A percentile compares a stretch with the other conserved stretches of the same genome.
Conservation (phyloP, 768 basidiomycete species). For the Boletus rubroflammeus region DNA sequence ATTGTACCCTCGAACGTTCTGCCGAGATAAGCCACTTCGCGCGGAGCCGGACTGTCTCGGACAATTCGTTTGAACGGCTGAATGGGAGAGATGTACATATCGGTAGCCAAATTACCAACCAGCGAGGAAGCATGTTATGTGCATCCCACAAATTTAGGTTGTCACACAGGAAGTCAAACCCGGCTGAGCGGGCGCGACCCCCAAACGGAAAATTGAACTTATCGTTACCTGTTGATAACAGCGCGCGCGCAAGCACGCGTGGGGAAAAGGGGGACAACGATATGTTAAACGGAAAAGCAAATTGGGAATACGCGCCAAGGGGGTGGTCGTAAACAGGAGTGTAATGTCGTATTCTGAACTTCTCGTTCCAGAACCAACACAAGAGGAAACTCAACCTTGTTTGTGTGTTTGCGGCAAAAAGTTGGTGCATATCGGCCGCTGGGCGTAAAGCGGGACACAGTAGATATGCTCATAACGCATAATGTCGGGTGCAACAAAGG, state of each 20-base stretch:
- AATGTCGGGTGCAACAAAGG: too few relatives aligned
- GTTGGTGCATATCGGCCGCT: neutral
- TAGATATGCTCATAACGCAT: too few relatives aligned
- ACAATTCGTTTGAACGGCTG: neutral
- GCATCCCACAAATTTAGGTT: slow-evolving; percentile 3
- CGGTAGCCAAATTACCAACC: neutral
- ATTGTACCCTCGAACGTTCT: neutral
- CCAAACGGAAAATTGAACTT: slow-evolving; percentile 11
- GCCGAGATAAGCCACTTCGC: neutral
- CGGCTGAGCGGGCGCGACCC: neutral
- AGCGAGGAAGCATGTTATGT: neutral
- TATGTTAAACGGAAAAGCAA: neutral
- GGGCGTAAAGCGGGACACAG: neutral
- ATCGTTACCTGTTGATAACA: neutral
- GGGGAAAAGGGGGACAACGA: slow-evolving; percentile 3
- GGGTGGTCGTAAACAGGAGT: slow-evolving; percentile 4
- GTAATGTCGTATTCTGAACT: neutral
- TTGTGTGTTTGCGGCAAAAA: neutral
- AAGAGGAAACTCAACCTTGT: slow-evolving; percentile 16
- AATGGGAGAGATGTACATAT: neutral
- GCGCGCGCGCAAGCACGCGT: slow-evolving; percentile 14
- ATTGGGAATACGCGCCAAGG: neutral
- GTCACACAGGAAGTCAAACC: slow-evolving; percentile 3
- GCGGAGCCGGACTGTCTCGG: neutral
- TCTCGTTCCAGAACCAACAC: neutral